Base-by-base conservation (phyloP, 164 flowering plant genomes). In the Vitis labrusca region DNA sequence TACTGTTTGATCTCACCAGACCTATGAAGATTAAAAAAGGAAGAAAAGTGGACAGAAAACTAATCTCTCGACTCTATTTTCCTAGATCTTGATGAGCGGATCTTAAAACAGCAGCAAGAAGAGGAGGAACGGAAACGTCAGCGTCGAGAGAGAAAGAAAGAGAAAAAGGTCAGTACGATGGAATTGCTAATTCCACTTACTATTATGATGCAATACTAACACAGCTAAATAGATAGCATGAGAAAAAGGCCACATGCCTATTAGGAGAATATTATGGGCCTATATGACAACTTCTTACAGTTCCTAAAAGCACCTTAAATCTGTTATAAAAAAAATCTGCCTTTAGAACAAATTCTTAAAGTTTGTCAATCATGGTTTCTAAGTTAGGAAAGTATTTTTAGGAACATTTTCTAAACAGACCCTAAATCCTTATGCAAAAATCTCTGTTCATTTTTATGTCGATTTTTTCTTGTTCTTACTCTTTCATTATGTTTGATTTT, bases 131-230 rank as follows among this genome's bases (percentile, higher is more conserved):
- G 86, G 49, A 95, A 86, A 76, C 91, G 96, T 16, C 89, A 77
- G 64, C 89, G 93, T 1, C 82, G 97, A 66, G 98, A 93, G 74
- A 91, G 81, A 64, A 95, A 93, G 87, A 95, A 95, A 87, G 99
- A 95, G 79, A 95, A 94, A 82, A 92, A 93, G 96, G 98, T 89
- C 68, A 69, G 79, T 71, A 13, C 16, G 17, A 2, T 17, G 13
- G 3, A 23, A 10, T 50, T 23, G 56, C 30, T 59, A 48, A 12
- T 27, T 50, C 15, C 2, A 55, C 3, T 17, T 37, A 5, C 8
- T 48, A 3, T 50, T 23, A 15, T 19, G 11, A 8, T 15, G 66
- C 44, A 9, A 11, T 50, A 19, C 44, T 32, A 6, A 32, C 44
- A 6, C 44, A 32, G 44, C 44, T 32, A 32, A 4, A 32, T 32